Conservation (phyloP, 441 rosid species). For the Pelargonium citronellum region DNA sequence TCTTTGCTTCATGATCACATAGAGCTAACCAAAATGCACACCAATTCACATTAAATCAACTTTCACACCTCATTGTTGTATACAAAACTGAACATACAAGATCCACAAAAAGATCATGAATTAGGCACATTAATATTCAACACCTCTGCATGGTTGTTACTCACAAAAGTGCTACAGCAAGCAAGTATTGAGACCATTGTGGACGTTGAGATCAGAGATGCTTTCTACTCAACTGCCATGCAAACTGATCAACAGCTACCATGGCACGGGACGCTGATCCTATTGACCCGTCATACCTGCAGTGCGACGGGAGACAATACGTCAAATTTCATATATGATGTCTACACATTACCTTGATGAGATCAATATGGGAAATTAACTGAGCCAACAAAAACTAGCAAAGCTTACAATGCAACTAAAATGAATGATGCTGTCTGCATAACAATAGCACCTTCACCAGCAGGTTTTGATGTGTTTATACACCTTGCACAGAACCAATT, state of each 20-base stretch:
- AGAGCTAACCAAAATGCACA: too few relatives aligned
- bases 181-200: background rate
- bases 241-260: constrained; percentile 65
- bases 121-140: background rate
- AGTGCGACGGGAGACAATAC: constrained; percentile 6
- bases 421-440: constrained; percentile 60
- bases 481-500: constrained; percentile 81
- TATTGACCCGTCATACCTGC: constrained; percentile 74
- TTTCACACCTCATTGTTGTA: too few relatives aligned
- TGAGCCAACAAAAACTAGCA: background rate
- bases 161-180: background rate
- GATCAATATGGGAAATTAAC: background rate
- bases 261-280: constrained; percentile 70
- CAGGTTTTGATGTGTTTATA: constrained; percentile 47
- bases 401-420: constrained; percentile 66
- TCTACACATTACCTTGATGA: background rate
- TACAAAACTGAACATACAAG: background rate
- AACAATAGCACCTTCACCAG: constrained; percentile 79
- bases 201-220: constrained; percentile 34
- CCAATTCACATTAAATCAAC: too few relatives aligned
- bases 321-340: background rate
- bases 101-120: background rate
- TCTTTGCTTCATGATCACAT: too few relatives aligned
- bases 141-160: background rate
- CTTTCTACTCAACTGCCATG: constrained; percentile 48